These are phyloP conservation scores for Trametes cingulata DNA, from an alignment of 768 basidiomycete species.

Conservation along the genomic window DNA sequence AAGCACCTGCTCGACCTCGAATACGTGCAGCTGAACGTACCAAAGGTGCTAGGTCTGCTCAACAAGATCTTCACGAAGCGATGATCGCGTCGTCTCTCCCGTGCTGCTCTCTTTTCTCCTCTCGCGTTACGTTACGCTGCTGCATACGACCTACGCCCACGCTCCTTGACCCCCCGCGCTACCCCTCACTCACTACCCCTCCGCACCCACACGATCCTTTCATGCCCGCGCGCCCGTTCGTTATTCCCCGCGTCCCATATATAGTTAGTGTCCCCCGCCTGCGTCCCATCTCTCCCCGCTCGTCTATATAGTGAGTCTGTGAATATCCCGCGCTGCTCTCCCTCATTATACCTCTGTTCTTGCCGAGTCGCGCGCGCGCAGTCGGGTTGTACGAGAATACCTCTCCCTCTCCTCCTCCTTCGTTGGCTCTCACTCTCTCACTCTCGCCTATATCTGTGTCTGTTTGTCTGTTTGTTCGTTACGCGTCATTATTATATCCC, in stretches of 20 bases:
- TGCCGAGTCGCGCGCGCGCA: constrained; percentile 12
- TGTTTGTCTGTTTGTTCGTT: neutral
- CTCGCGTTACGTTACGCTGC: neutral
- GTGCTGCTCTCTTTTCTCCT: neutral
- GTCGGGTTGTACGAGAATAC: constrained; percentile 13
- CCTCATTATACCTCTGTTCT: constrained; percentile 21
- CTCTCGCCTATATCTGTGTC: neutral
- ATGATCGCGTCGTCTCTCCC: constrained; percentile 38
- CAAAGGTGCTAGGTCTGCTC: constrained; percentile 87
- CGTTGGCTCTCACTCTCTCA: neutral
- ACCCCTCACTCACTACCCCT: constrained; percentile 2
- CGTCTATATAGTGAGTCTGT: neutral
- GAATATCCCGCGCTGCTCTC: constrained; percentile 12
- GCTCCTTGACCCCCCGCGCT: constrained; percentile 16
- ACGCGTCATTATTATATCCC: constrained; percentile 9
- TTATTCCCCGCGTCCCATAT: neutral
- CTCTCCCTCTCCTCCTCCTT: neutral
- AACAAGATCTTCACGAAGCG: constrained; percentile 95
- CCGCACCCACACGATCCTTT: constrained; percentile 11
- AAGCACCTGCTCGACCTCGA: constrained; percentile 95
- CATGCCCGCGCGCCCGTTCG: neutral
- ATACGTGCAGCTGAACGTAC: constrained; percentile 96
- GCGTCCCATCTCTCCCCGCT: neutral
- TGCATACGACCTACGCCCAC: constrained; percentile 7
- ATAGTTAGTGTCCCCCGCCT: neutral